Evolutionary conservation across 2,329 filamentous ascomycete species (phyloP).

Genomic region (Corynespora cassiicola): DNA sequence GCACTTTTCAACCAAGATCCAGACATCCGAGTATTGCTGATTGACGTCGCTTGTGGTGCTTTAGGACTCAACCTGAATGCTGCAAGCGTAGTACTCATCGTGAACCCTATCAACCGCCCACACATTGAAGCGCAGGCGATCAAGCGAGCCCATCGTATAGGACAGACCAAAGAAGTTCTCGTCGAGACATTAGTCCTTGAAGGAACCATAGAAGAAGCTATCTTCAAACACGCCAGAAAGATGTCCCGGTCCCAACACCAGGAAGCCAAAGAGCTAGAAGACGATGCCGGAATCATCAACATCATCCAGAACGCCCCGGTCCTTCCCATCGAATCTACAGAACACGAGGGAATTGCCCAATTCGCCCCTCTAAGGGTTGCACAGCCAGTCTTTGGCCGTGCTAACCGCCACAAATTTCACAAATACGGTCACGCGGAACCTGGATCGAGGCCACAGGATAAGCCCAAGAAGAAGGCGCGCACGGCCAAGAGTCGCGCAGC

Average conservation of each 20-base stretch:
- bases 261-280: constrained; percentile 63
- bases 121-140: constrained; percentile 88
- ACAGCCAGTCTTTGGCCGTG: constrained; percentile 54
- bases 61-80: constrained; percentile 85
- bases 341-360: constrained; percentile 37
- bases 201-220: constrained; percentile 83
- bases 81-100: constrained; percentile 86
- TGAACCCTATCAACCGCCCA: constrained; percentile 86
- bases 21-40: constrained; percentile 78
- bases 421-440: constrained; percentile 25
- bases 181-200: constrained; percentile 86
- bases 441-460: constrained; percentile 15
- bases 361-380: constrained; percentile 50
- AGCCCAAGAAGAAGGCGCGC: constrained; percentile 24
- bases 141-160: constrained; percentile 86
- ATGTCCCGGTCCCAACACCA: constrained; percentile 71
- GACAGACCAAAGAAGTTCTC: constrained; percentile 77
- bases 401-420: constrained; percentile 36
- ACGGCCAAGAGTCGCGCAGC: constrained; percentile 8
- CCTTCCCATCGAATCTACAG: constrained; percentile 48
- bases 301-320: constrained; percentile 65
- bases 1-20: constrained; percentile 75
- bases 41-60: constrained; percentile 89
- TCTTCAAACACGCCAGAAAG: constrained; percentile 73
- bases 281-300: constrained; percentile 63